Evolutionary conservation across 1,284 basidiomycete species (phyloP), one percentile per base, ranked within the genome.

Genomic region (Naganishia sp.): DNA sequence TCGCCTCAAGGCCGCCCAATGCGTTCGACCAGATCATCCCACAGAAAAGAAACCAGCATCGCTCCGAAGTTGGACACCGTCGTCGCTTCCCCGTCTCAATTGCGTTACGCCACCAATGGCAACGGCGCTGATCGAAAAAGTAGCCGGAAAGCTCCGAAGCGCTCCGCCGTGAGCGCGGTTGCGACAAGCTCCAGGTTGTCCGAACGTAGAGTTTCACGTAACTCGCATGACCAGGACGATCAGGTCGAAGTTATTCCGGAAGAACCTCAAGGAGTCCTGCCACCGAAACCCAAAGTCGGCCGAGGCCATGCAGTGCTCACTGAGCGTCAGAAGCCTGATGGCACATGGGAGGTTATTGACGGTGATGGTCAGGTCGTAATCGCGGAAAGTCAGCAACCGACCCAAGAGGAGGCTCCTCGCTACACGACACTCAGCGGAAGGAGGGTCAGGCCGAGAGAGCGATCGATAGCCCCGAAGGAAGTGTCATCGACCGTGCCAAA

Each of bases 351-450:
- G 17, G 17, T 11, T 21, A n/a, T 54, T 17, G 17, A 21, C 21
- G 32, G 1, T 21, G 52, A 54, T 41, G n/a, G 17, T 9, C 10
- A 46, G 18, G 23, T 5, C 49, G 49, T 15, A 21, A 21, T 25
- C 11, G 21, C 13, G 25, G 49, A 35, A 31, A 41, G 32, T 31
- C 32, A 18, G 6, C 28, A 2, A 9, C 32, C 31, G 13, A 21
- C 21, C 6, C 15, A n/a, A 39, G 32, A 21, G 18, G 52, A 54
- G 13, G 35, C 18, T 18, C 7, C 17, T 7, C 2, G 6, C 3
- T 54, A 54, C n/a, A 39, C 15, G 18, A 54, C 52, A 11, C 35
- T 21, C 18, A 54, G 52, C 39, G 52, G 52, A 9, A 54, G 52
- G 21, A 13, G 18, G 6, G 52, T 54, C 6, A 39, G n/a, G n/a